phyloP scores from a whole-genome alignment of 2,329 filamentous ascomycete species.

The Echinosphaeria canescens region DNA sequence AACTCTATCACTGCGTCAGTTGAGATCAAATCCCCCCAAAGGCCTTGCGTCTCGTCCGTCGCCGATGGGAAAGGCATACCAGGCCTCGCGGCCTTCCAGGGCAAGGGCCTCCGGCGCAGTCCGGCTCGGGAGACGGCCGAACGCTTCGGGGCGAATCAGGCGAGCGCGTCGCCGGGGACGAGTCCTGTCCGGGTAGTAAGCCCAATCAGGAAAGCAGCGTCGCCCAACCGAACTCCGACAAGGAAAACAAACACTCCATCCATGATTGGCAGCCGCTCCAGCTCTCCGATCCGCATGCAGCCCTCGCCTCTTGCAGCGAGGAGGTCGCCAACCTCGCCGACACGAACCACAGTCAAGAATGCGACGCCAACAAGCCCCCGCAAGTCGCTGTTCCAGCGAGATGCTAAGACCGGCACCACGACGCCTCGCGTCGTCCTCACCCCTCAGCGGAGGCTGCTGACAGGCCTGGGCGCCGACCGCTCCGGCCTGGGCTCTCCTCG shows the following conservation, averaged over 20 bases:
- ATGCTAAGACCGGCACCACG: slow-evolving; percentile 27
- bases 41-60: slow-evolving; percentile 11
- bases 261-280: slow-evolving; percentile 8
- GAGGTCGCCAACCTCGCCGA: slow-evolving; percentile 9
- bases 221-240: slow-evolving; percentile 2
- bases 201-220: slow-evolving; percentile 1
- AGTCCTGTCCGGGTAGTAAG: slow-evolving; percentile 1
- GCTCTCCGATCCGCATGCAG: slow-evolving; percentile 9
- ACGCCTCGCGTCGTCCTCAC: slow-evolving; percentile 44
- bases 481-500: slow-evolving; percentile 55
- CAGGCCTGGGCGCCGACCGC: slow-evolving; percentile 48
- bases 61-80: slow-evolving; percentile 25
- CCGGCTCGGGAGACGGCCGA: slow-evolving; percentile 7
- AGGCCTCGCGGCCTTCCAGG: slow-evolving; percentile 27
- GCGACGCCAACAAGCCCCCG: too few species aligned
- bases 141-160: neutral
- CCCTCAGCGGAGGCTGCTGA: slow-evolving; percentile 34
- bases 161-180: neutral
- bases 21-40: slow-evolving; percentile 14
- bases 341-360: too few species aligned
- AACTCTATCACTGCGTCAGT: slow-evolving; percentile 16
- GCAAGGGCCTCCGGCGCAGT: slow-evolving; percentile 25
- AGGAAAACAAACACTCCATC: slow-evolving; percentile 4
- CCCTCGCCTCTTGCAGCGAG: slow-evolving; percentile 9
- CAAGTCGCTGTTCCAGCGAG: slow-evolving; percentile 29